Base-by-base conservation (phyloP, 2,329 filamentous ascomycete species). In the Escovopsis sp. region DNA sequence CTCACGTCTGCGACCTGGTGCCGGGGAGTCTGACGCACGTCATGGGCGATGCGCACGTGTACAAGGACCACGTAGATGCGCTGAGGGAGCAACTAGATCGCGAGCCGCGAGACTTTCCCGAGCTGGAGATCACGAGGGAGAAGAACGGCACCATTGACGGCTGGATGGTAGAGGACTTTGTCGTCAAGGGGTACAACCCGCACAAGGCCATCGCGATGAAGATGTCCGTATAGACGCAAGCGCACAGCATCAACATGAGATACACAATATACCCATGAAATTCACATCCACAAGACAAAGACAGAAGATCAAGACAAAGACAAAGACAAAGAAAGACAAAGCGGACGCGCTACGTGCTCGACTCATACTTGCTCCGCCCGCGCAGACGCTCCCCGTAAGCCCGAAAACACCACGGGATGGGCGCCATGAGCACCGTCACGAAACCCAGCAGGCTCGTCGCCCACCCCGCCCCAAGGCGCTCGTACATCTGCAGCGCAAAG, bases 1-100 rank as follows among this genome's bases (percentile, higher is more conserved):
- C 90, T 1, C 79, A 87, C 52, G 85, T 81, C 10, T 86, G 81
- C 51, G 79, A 87, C 45, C 59, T 98, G 36, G 71, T 83, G 1
- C 86, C 90, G 0, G 90, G 88, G 0, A 88, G 74, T 35, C 68
- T 98, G 42, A 90, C 86, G 27, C 90, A 96, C 57, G 86, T 86
- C 33, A 93, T 98, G 86, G 90, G 90, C 12, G 90, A 98, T 57
- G 85, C 88, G n/a, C 90, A 98, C 57, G 79, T 98, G 2, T 98
- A 98, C 58, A 60, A 79, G 7, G 88, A 98, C 55, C 90, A 98
- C 55, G 72, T 93, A 7, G 86, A 93, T 36, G 87, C 90, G 11
- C 63, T 98, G 39, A 71, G 79, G 51, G 69, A 74, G 37, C 90
- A 98, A 61, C 54, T 96, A 25, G 70, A 74, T 52, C 66, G 90